phyloP scores from a whole-genome alignment of 1,284 basidiomycete species.

The Apiotrichum laibachii region DNA sequence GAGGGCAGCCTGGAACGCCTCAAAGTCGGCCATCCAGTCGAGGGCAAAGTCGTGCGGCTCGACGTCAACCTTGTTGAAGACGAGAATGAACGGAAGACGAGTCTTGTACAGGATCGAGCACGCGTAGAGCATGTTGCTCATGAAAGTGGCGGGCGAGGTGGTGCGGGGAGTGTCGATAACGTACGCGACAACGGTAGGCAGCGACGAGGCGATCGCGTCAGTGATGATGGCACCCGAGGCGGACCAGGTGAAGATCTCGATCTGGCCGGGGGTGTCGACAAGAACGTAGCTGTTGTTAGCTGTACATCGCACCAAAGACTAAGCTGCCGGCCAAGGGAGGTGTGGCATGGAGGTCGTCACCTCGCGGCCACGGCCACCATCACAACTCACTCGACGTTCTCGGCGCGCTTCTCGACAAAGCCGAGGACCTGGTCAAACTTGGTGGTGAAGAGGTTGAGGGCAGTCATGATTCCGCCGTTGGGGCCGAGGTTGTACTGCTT shows the following conservation, averaged over 20 bases:
- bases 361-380: background rate
- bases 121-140: conserved; percentile 99
- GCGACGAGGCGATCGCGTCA: conserved; percentile 87
- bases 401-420: conserved; percentile 85
- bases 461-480: conserved; percentile 95
- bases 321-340: too few relatives aligned
- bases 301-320: too few relatives aligned
- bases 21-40: conserved; percentile 99
- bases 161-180: conserved; percentile 97
- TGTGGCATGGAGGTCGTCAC: background rate
- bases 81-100: conserved; percentile 91
- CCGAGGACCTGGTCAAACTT: conserved; percentile 98
- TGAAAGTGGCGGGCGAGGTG: conserved; percentile 93
- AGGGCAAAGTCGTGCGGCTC: conserved; percentile 80
- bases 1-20: conserved; percentile 60
- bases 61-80: conserved; percentile 99
- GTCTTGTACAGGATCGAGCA: conserved; percentile 99
- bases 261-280: conserved; percentile 96
- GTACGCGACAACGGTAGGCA: conserved; percentile 94
- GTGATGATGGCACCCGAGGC: conserved; percentile 98
- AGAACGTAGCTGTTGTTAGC: conserved; percentile 70
- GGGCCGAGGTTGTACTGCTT: conserved; percentile 99
- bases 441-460: conserved; percentile 96
- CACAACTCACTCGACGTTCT: conserved; percentile 72
- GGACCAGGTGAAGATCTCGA: conserved; percentile 99